phyloP scores from a whole-genome alignment of 2,329 filamentous ascomycete genomes.

The Microcyclospora pomicola region DNA sequence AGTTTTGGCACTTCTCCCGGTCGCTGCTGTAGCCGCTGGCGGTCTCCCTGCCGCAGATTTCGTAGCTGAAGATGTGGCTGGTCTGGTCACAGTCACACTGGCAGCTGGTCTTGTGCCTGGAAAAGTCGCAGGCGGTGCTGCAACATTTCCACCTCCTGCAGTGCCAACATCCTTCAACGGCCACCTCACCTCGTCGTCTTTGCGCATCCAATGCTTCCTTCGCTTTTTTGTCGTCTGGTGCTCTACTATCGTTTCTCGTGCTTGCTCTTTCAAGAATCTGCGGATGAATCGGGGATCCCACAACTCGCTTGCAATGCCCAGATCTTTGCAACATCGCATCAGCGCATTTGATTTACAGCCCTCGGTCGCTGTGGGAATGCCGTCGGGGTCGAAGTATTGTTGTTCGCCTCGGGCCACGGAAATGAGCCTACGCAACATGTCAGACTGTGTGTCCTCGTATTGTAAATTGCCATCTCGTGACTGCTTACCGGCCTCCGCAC shows the following conservation, averaged over 20 bases:
- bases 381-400: constrained; percentile 78
- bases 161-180: constrained; percentile 41
- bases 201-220: constrained; percentile 73
- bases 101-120: no score
- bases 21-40: no score
- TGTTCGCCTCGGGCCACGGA: constrained; percentile 89
- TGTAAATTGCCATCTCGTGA: constrained; percentile 2
- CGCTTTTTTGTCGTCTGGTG: constrained; percentile 76
- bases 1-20: no score
- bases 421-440: constrained; percentile 50
- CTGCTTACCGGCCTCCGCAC: constrained; percentile 64
- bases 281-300: constrained; percentile 92
- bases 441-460: neutral
- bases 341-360: constrained; percentile 96
- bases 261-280: constrained; percentile 60
- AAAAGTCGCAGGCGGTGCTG: no score
- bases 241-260: constrained; percentile 78
- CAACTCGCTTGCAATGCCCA: constrained; percentile 85
- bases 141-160: neutral
- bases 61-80: no score
- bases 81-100: no score
- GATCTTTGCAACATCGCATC: constrained; percentile 96
- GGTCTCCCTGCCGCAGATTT: no score
- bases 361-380: constrained; percentile 86
- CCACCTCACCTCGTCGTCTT: constrained; percentile 60